phyloP scores from a whole-genome alignment of 768 basidiomycete species.

The Mycena vulgaris region DNA sequence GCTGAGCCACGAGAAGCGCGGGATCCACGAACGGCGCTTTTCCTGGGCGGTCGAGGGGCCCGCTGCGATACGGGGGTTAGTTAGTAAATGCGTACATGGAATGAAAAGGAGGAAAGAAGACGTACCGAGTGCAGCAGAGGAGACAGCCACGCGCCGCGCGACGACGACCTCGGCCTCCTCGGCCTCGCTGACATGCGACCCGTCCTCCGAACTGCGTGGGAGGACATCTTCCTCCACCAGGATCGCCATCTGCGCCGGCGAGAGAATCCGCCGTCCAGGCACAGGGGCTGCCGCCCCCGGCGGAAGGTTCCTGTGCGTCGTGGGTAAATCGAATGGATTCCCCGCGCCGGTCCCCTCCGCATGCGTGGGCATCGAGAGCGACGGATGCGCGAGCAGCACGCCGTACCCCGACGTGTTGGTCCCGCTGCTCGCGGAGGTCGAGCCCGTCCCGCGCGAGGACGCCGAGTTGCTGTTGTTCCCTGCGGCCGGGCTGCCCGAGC shows the following conservation, averaged over 20 bases:
- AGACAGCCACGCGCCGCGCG: slow-evolving; percentile 20
- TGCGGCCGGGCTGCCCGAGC: neutral
- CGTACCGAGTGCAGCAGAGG: slow-evolving; percentile 1
- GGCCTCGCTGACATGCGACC: neutral
- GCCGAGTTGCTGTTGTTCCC: slow-evolving; percentile 19
- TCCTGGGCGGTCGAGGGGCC: neutral
- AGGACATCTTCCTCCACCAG: slow-evolving; percentile 33
- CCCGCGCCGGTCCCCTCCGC: neutral
- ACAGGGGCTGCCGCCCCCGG: slow-evolving; percentile 22
- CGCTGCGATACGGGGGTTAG: neutral
- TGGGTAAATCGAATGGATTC: slow-evolving; percentile 11
- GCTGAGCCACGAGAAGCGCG: slow-evolving; percentile 38
- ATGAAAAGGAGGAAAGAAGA: neutral
- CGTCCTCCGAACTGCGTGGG: slow-evolving; percentile 11
- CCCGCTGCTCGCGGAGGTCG: slow-evolving; percentile 27
- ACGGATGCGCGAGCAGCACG: slow-evolving; percentile 34
- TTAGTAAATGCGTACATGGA: neutral
- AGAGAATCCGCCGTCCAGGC: slow-evolving; percentile 29
- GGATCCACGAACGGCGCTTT: slow-evolving; percentile 37
- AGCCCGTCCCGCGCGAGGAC: slow-evolving; percentile 27
- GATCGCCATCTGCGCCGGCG: slow-evolving; percentile 35
- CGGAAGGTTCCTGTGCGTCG: slow-evolving; percentile 4
- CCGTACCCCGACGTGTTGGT: slow-evolving; percentile 37
- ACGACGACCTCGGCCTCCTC: slow-evolving; percentile 33
- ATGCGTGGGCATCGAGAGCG: slow-evolving; percentile 10